Evolutionary conservation across 2,329 filamentous ascomycete genomes (phyloP), one percentile per base, ranked within the genome.

Genomic region (Pseudogymnoascus sp.): DNA sequence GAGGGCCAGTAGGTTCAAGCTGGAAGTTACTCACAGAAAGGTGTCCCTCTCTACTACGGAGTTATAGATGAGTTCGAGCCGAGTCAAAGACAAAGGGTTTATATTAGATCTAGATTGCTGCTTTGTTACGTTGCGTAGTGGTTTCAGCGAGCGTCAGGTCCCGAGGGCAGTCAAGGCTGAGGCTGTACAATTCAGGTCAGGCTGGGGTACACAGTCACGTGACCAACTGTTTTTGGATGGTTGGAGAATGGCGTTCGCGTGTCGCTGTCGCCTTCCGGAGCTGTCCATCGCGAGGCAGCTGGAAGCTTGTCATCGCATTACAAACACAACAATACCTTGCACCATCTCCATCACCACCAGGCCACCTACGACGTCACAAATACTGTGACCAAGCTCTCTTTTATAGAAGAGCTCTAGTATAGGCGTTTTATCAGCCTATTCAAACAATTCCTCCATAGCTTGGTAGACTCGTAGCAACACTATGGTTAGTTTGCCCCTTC

Each of bases 231-330:
- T 54, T 54, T 54, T 54, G 47, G 47, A 43, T 22, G 39, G 39
- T 22, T 57, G 25, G 47, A 33, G 33, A 58, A 37, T 18, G 18
- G 43, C 57, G 57, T 30, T 20, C 61, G 63, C 64, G 66, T 64
- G 65, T 67, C 62, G 41, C 62, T 66, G 66, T 68, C 67, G 66
- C 66, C 65, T 68, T 57, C 62, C 61, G 63, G 62, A 64, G 61
- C 43, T 64, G 61, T 65, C 57, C 64, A 65, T 62, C 61, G 36
- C 57, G 66, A 60, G 62, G 50, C 47, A 65, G 59, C 63, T 64
- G 60, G 62, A 25, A 58, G 33, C 36, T 58, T 39, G 36, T 58
- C 57, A 54, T 54, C 47, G 47, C 64, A 66, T 66, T 64, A 66
- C 65, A 67, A 67, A 65, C 66, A 64, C 57, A 59, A 28, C 25